Evolutionary conservation across 176 grass and related monocot species (phyloP), one percentile per base, ranked within the genome.

Genomic region (Hordeum marinum): DNA sequence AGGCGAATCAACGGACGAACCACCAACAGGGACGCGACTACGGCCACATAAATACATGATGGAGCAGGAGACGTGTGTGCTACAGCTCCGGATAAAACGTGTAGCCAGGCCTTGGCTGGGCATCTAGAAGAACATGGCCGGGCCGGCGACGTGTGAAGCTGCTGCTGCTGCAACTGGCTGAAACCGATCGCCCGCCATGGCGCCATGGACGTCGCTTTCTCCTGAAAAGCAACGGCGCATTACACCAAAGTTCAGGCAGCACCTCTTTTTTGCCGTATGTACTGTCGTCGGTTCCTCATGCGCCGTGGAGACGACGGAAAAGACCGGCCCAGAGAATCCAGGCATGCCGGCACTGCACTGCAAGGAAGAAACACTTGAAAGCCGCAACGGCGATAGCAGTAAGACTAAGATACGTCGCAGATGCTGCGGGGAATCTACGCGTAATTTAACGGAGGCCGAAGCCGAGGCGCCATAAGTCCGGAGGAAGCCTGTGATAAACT

Each of bases 151-250:
- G 15, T 80, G 45, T 42, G 85, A 54, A 76, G 29, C 29, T 29
- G 4, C 32, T 34, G 40, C 21, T 29, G 36, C 62, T 48, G 27
- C 61, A 34, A 57, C 46, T 69, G 35, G 15, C 75, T 27, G 74
- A 42, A 79, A 64, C 57, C 24, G 46, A 83, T 87, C 27, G 60
- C 48, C 45, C 27, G 65, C 27, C 77, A 8, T 61, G 75, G 15
- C 34, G 63, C 25, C 76, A 9, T 62, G 68, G n/a, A 42, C 39
- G 9, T 84, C 76, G 48, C 80, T 80, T 25, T 80, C 75, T 4
- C 6, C 43, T 11, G 81, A 76, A 76, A 80, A 76, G 31, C 4
- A 8, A 11, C 46, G 2, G 80, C 35, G 8, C n/a, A 68, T 75
- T 75, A 5, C 57, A 15, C 84, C 37, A 15, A 75, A 48, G 40